Base-by-base conservation (phyloP, 306 rosid genomes). In the Lagenaria siceraria region DNA sequence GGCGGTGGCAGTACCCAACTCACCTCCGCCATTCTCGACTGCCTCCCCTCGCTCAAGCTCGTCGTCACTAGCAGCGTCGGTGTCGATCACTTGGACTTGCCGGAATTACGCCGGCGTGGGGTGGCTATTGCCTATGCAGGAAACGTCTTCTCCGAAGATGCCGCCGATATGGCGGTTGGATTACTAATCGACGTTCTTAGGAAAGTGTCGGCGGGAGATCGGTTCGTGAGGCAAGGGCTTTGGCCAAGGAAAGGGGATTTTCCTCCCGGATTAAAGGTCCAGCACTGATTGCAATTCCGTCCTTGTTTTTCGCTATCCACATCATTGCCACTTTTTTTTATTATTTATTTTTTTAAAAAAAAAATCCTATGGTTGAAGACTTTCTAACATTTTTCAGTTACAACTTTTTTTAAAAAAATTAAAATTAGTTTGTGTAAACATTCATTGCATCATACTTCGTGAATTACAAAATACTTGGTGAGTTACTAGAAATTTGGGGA, bases 151-250 rank as follows among this genome's bases (percentile, higher is more conserved):
- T 9, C 80, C 8, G 61, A 62, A n/a, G 80, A 77, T 52, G 60
- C 52, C 19, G 80, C 80, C 21, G 80, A 77, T 14, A n/a, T 25
- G 38, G 74, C 80, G 2, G 62, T 77, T 3, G 74, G 68, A 14
- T 64, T 77, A 35, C 52, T 77, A 14, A 61, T 77, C 35, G 80
- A 63, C 54, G 80, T 77, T 42, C 24, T 62, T 1, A 65, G 74
- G 74, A 65, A 21, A 33, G 40, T 77, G 9, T 59, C 72, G 1
- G 79, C 40, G 27, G 72, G 56, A 33, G 79, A 77, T 69, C 83
- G 86, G 9, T 81, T 31, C 68, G 76, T 85, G 18, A 80, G 87
- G 73, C 59, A 49, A 9, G 76, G 82, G 31, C 3, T 75, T 75
- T 83, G 77, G 69, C 17, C 58, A 62, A 9, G 27, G 4, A 42